Conservation (phyloP, 805 yeast species). For the Lachancea thermotolerans region DNA sequence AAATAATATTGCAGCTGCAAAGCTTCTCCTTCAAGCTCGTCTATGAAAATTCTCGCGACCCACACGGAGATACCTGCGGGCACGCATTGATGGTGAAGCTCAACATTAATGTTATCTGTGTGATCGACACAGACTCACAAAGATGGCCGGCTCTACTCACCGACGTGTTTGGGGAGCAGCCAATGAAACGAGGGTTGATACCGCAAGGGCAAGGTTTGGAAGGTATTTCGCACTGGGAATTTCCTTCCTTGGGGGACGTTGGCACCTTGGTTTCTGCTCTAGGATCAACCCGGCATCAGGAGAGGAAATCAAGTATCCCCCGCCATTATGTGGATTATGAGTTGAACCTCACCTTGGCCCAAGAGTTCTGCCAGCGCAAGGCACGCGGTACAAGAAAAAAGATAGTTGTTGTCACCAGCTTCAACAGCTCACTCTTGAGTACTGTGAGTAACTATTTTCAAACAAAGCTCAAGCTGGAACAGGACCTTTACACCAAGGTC, state of each 20-base stretch:
- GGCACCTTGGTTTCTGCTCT: constrained; percentile 11
- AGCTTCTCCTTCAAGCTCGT: not conserved
- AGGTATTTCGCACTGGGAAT: not conserved
- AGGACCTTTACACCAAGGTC: constrained; percentile 10
- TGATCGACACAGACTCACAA: constrained; percentile 3
- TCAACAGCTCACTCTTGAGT: constrained; percentile 17
- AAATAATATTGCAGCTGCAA: constrained; percentile 1
- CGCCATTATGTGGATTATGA: constrained; percentile 19
- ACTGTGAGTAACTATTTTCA: constrained; percentile 16
- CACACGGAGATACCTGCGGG: constrained; percentile 2
- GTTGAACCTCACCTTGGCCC: constrained; percentile 14
- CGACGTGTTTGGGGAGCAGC: constrained; percentile 1
- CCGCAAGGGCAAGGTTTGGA: too few species aligned
- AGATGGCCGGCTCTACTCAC: constrained; percentile 3
- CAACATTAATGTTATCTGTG: not conserved
- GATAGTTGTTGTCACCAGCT: constrained; percentile 19
- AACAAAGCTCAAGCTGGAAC: constrained; percentile 18
- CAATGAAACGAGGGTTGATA: not conserved
- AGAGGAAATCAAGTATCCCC: constrained; percentile 8
- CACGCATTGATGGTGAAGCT: constrained; percentile 1
- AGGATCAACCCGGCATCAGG: constrained; percentile 14
- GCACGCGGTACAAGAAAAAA: constrained; percentile 7
- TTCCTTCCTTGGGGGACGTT: constrained; percentile 2
- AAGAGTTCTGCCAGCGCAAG: constrained; percentile 10
- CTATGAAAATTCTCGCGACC: not conserved